Percentiles rank a stretch among this genome's conserved stretches.
Evolutionary conservation across 2,329 filamentous ascomycete genomes (phyloP).

Genomic region (Geoglossum cookeanum): DNA sequence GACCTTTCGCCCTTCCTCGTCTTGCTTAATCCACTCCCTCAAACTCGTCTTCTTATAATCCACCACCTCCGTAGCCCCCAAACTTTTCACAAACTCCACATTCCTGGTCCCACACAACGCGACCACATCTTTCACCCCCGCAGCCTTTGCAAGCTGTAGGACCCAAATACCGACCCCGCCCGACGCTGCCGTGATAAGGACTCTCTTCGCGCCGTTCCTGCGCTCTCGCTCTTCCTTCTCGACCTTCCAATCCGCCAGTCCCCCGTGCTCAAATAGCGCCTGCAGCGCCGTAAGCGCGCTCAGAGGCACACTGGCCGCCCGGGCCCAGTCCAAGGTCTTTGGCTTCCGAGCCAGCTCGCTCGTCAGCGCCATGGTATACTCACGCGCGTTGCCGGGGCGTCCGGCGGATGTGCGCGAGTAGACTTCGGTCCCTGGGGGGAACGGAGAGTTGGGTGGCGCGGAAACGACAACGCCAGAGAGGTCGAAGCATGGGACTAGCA

Average conservation of each 20-base stretch:
- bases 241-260: constrained; percentile 10
- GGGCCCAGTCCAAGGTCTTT: constrained; percentile 17
- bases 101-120: constrained; percentile 22
- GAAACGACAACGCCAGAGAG: constrained; percentile 22
- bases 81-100: constrained; percentile 19
- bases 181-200: constrained; percentile 26
- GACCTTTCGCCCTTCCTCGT: constrained; percentile 15
- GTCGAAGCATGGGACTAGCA: constrained; percentile 24
- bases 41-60: constrained; percentile 21
- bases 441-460: constrained; percentile 18
- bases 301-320: constrained; percentile 22
- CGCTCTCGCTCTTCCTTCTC: constrained; percentile 6
- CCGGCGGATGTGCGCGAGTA: constrained; percentile 20
- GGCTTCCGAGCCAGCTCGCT: constrained; percentile 21
- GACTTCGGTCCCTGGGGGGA: constrained; percentile 22
- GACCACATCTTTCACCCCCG: constrained; percentile 20
- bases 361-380: constrained; percentile 19
- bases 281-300: constrained; percentile 26
- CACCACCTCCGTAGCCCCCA: constrained; percentile 24
- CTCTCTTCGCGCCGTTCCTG: constrained; percentile 17
- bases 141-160: constrained; percentile 22
- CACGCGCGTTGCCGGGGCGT: constrained; percentile 20
- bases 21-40: constrained; percentile 17
- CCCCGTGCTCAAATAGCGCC: constrained; percentile 22
- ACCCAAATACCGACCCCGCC: constrained; percentile 27